Evolutionary conservation across 768 basidiomycete genomes (phyloP).

Genomic region (Pleurotus sapidus): DNA sequence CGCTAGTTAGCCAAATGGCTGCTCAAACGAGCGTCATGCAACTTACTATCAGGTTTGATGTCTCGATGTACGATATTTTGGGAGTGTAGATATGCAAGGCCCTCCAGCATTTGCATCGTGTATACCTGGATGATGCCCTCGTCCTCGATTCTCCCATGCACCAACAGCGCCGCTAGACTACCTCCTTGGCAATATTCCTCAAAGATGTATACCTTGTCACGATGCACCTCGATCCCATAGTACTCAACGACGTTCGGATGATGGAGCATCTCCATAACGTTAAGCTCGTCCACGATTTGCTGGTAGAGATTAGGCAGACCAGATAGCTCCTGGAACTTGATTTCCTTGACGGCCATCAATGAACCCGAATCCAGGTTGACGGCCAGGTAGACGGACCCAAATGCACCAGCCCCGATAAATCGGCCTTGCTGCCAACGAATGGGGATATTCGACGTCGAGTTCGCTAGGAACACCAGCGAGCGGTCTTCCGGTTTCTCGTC

Average conservation of each 20-base stretch:
- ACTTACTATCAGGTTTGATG: slow-evolving; percentile 97
- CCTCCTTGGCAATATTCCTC: slow-evolving; percentile 98
- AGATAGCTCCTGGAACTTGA: slow-evolving; percentile 92
- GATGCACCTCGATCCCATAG: slow-evolving; percentile 97
- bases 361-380: slow-evolving; percentile 95
- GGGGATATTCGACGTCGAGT: slow-evolving; percentile 92
- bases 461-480: slow-evolving; percentile 90
- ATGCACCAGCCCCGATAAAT: slow-evolving; percentile 98
- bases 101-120: slow-evolving; percentile 95
- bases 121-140: slow-evolving; percentile 95
- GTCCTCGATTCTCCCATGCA: slow-evolving; percentile 94
- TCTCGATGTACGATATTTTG: slow-evolving; percentile 94
- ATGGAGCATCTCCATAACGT: slow-evolving; percentile 96
- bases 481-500: slow-evolving; percentile 93
- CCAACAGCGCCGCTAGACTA: slow-evolving; percentile 82
- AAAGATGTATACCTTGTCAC: slow-evolving; percentile 98
- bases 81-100: slow-evolving; percentile 89
- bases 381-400: slow-evolving; percentile 98
- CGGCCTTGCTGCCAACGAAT: slow-evolving; percentile 98
- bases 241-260: slow-evolving; percentile 99
- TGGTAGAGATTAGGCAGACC: slow-evolving; percentile 85
- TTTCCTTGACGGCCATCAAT: slow-evolving; percentile 99
- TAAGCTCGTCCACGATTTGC: slow-evolving; percentile 93
- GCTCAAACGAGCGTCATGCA: neutral
- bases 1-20: neutral